These are phyloP conservation scores for Nitzschia sp. DNA, from an alignment of 108 stramenopile species.

Conservation along the genomic window DNA sequence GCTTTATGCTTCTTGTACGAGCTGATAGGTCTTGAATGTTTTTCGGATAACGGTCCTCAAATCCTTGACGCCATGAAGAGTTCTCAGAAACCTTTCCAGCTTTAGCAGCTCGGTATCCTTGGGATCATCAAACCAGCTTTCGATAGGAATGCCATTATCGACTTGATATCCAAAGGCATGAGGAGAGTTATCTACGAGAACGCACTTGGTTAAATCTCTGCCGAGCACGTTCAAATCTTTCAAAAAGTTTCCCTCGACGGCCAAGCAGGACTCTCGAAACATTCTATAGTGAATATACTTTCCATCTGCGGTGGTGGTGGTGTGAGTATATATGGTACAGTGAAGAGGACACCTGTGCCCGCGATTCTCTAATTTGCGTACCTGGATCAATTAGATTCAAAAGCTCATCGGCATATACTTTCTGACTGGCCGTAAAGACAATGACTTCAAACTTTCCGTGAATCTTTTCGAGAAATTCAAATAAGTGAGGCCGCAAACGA, in stretches of 20 bases:
- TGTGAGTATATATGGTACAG: neutral
- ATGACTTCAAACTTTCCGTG: conserved; percentile 91
- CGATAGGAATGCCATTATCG: conserved; percentile 98
- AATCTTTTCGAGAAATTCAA: conserved; percentile 78
- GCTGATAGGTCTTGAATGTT: conserved; percentile 64
- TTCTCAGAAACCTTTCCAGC: conserved; percentile 84
- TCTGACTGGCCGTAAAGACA: conserved; percentile 94
- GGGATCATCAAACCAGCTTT: conserved; percentile 97
- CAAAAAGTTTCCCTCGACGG: conserved; percentile 87
- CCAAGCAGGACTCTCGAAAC: conserved; percentile 94
- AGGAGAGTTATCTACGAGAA: conserved; percentile 96
- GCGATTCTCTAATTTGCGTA: no score
- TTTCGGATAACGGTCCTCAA: conserved; percentile 72
- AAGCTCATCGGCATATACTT: conserved; percentile 93
- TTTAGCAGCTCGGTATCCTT: conserved; percentile 90
- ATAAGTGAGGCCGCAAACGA: conserved; percentile 82
- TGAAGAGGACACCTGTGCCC: no score
- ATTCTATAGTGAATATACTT: conserved; percentile 88
- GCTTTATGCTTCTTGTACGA: conserved; percentile 52
- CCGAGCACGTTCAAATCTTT: conserved; percentile 92
- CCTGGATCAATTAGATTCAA: conserved; percentile 95
- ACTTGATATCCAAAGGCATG: conserved; percentile 93
- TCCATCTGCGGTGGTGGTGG: conserved; percentile 48
- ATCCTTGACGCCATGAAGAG: conserved; percentile 76
- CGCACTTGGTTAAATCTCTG: conserved; percentile 77